Conservation (phyloP, 306 rosid species). For the Lupinus albus region DNA sequence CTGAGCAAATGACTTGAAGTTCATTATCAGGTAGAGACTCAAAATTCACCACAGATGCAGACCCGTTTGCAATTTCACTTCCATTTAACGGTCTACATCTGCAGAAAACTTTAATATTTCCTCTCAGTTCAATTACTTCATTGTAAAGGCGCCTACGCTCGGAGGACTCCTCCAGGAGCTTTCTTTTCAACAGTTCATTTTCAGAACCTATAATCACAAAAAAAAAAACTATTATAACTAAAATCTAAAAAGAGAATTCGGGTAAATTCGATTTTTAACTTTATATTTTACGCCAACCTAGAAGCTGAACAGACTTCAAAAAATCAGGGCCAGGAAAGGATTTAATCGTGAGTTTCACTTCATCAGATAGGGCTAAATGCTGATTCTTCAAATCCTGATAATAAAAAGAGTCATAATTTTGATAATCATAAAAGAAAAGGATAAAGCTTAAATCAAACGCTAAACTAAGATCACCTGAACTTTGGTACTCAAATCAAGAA, state of each 20-base stretch:
- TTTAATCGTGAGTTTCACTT: constrained; percentile 55
- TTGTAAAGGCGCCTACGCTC: constrained; percentile 84
- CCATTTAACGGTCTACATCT: constrained; percentile 86
- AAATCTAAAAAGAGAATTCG: constrained; percentile 2
- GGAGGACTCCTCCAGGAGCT: constrained; percentile 64
- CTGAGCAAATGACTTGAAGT: constrained; percentile 78
- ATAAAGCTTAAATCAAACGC: background rate
- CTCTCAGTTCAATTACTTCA: constrained; percentile 90
- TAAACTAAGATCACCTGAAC: constrained; percentile 55
- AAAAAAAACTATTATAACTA: background rate
- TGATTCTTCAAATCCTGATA: constrained; percentile 74
- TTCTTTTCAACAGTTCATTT: constrained; percentile 70
- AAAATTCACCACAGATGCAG: constrained; percentile 62
- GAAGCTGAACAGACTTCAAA: constrained; percentile 63
- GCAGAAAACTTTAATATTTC: constrained; percentile 93
- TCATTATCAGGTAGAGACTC: constrained; percentile 75
- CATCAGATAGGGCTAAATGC: constrained; percentile 58
- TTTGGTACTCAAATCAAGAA: constrained; percentile 60
- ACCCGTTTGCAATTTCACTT: constrained; percentile 61
- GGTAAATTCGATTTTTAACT: constrained; percentile 21
- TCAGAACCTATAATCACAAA: constrained; percentile 63
- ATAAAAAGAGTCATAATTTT: too few species aligned
- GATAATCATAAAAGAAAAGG: background rate
- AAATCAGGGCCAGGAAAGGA: constrained; percentile 67
- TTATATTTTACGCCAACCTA: constrained; percentile 51